phyloP scores from a whole-genome alignment of 1,284 basidiomycete species.

The Cutaneotrichosporon spelunceum region DNA sequence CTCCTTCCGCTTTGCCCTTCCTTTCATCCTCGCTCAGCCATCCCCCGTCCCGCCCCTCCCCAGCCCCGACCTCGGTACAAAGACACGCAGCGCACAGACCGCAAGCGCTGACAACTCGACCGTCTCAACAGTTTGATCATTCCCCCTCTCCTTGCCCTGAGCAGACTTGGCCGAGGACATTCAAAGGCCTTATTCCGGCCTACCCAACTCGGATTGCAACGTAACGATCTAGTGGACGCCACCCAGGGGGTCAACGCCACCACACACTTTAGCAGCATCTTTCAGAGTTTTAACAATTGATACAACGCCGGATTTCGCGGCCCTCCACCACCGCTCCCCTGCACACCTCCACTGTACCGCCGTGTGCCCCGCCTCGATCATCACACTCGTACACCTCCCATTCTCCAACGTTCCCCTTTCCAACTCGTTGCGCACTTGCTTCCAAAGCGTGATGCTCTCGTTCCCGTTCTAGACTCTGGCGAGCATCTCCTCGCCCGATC shows the following conservation, averaged over 20 bases:
- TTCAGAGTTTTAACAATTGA: no score
- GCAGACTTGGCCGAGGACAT: not conserved
- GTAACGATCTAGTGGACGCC: no score
- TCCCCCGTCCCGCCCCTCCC: not conserved
- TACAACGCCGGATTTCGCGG: not conserved
- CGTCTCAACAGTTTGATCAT: not conserved
- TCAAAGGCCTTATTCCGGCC: not conserved
- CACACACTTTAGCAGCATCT: no score
- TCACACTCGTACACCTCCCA: not conserved
- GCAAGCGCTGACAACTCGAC: not conserved
- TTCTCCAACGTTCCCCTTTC: not conserved
- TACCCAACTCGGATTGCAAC: no score
- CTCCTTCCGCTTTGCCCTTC: no score
- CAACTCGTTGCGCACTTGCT: not conserved
- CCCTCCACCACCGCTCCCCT: no score
- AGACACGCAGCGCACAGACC: not conserved
- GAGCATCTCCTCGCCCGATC: not conserved
- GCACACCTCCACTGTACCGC: no score
- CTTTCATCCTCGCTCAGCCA: no score
- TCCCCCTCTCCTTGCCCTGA: not conserved
- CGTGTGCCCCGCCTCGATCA: no score
- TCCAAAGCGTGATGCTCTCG: not conserved
- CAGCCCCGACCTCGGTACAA: not conserved
- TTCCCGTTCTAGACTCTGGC: not conserved
- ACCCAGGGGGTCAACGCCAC: no score